Base-by-base conservation (phyloP, 305 asterid species). In the Rubia peregrina region DNA sequence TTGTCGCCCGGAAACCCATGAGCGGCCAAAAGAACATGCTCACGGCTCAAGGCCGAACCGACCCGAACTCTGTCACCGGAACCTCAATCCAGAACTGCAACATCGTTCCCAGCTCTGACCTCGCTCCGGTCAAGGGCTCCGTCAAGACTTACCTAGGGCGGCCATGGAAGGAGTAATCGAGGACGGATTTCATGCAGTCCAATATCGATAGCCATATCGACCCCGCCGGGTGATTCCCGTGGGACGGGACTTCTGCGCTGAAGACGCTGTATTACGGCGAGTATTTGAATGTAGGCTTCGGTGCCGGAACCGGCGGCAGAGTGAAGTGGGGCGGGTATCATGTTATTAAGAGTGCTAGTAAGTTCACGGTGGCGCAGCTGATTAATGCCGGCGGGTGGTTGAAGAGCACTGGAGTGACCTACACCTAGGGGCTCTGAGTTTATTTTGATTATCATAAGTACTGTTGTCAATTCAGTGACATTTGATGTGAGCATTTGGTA, bases 21-120 rank as follows among this genome's bases (percentile, higher is more conserved):
- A 76, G 65, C 0, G 56, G 67, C 1, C 95, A 88, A 21, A 70
- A 85, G 65, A 90, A 90, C 86, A 86, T 89, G 73, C 71, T 86
- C 1, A 90, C 96, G 0, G 96, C 96, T 0, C 90, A 90, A 66
- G 95, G 96, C 33, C 80, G 88, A n/a, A 77, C 81, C 61, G 83
- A 82, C 7, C 66, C 85, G 0, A 67, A 71, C 5, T 87, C 86
- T 14, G 75, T 61, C 7, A 81, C 95, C 1, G 93, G 95, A 13
- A 86, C 87, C 24, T 81, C 91, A 1, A 76, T 88, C 68, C 95
- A 90, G 13, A 81, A 69, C 7, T 86, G 95, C 24, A 76, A 82
- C 59, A 75, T 90, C 6, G 70, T 81, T 0, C 82, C 81, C 12
- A 85, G 83, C 40, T 71, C 86, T 0, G 83, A 83, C 9, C 89